Base-by-base conservation (phyloP, 805 yeast species). In the Wickerhamomyces hampshirensis region DNA sequence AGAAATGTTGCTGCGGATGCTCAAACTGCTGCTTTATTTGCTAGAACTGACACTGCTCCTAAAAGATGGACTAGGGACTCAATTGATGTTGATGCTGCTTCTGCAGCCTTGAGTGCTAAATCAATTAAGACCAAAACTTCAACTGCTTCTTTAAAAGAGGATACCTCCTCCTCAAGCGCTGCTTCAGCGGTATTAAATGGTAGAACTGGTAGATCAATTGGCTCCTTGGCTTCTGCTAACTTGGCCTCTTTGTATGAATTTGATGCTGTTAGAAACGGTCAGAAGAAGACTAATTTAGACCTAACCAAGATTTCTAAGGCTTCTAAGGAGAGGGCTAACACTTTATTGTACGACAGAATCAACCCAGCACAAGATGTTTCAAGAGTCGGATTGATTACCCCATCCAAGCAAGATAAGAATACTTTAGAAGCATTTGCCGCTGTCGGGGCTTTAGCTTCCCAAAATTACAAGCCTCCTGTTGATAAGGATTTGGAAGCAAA, bases 1-100 rank as follows among this genome's bases (percentile, higher is more conserved):
- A 64, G 89, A 37, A 62, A 60, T 24, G 56, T 71, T 11, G 71
- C 79, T 13, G 68, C 80, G 6, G 85, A 76, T 35, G 85, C 85
- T 12, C 84, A 81, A 27, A 69, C 72, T 17, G 86, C 86, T 33
- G 86, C 87, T 3, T 51, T 68, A 7, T 54, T 64, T 41, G 73
- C 73, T 6, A 68, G 61, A 45, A 58, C 60, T n/a, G 68, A 63
- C 45, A 66, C 71, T 14, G 65, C 69, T 33, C 70, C 74, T 28
- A 56, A 56, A 31, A 68, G 69, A 12, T 75, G 77, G 75, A 63
- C 65, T 26, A 65, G 78, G 47, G 70, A 71, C 23, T 65, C 69
- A 8, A 59, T 66, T 35, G 78, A 77, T 16, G 71, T 65, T 34
- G 68, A 67, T 34, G 72, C 73, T 18, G 67, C 61, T 58, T 68